Evolutionary conservation across 108 stramenopile genomes (phyloP).

Genomic region (Stephanodiscus minutulus): DNA sequence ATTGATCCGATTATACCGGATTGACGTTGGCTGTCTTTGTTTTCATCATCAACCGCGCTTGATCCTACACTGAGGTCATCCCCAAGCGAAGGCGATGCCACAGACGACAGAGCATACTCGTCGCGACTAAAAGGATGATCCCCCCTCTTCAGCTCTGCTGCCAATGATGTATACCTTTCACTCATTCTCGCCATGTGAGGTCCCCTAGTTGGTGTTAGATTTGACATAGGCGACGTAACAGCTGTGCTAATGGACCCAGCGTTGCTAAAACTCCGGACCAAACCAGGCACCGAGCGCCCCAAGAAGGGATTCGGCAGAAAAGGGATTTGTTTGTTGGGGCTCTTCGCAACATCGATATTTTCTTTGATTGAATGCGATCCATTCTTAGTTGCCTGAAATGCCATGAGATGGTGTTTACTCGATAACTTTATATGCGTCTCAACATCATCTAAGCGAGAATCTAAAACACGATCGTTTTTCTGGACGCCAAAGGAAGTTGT

Average conservation of each 20-base stretch:
- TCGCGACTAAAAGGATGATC: not conserved
- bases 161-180: conserved; percentile 4
- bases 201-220: conserved; percentile 38
- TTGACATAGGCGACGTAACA: conserved; percentile 44
- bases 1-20: conserved; percentile 70
- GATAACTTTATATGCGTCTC: not conserved
- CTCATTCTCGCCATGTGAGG: not conserved
- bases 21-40: conserved; percentile 21
- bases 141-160: not conserved
- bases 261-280: conserved; percentile 32
- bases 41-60: conserved; percentile 32
- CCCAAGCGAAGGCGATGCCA: conserved; percentile 38
- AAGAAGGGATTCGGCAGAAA: conserved; percentile 4
- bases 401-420: conserved; percentile 53
- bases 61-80: conserved; percentile 57
- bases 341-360: not conserved
- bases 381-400: conserved; percentile 48
- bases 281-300: conserved; percentile 6
- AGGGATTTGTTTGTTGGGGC: not conserved
- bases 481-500: conserved; percentile 10
- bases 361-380: conserved; percentile 21
- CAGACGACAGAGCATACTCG: conserved; percentile 12
- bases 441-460: conserved; percentile 12
- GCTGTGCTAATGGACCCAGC: conserved; percentile 47
- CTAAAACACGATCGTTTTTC: conserved; percentile 6